These are phyloP conservation scores for Linanthus parryae DNA, from an alignment of 148 eudicot species.

Conservation along the genomic window DNA sequence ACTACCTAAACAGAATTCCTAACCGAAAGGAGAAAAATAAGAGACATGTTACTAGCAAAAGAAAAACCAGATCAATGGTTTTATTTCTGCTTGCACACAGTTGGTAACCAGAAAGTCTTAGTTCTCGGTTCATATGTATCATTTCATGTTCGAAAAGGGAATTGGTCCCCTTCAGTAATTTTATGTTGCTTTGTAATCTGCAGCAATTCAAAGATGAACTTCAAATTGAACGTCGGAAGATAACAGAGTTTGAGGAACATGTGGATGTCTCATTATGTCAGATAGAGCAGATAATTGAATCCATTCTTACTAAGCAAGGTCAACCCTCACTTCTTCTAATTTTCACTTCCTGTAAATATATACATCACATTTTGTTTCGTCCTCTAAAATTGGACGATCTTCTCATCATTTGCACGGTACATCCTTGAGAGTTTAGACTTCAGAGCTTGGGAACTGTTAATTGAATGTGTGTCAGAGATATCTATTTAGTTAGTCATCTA, in stretches of 20 bases:
- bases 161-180: neutral
- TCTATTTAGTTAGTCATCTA: no score
- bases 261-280: conserved; percentile 38
- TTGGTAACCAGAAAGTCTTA: no score
- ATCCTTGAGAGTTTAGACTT: neutral
- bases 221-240: conserved; percentile 39
- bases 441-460: neutral
- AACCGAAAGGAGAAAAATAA: no score
- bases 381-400: neutral
- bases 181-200: conserved; percentile 8
- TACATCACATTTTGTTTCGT: no score
- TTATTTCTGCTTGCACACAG: no score
- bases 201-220: conserved; percentile 72
- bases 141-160: neutral
- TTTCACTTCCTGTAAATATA: neutral
- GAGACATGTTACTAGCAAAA: no score
- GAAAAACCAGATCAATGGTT: no score
- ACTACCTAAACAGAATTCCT: no score
- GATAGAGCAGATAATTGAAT: conserved; percentile 48
- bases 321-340: neutral
- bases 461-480: no score
- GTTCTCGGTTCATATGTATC: no score
- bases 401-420: neutral
- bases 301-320: conserved; percentile 77
- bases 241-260: conserved; percentile 70